Percentiles rank a stretch among this genome's conserved stretches.
Evolutionary conservation across 2,329 filamentous ascomycete genomes (phyloP).

Genomic region (Trichophyton verrucosum): DNA sequence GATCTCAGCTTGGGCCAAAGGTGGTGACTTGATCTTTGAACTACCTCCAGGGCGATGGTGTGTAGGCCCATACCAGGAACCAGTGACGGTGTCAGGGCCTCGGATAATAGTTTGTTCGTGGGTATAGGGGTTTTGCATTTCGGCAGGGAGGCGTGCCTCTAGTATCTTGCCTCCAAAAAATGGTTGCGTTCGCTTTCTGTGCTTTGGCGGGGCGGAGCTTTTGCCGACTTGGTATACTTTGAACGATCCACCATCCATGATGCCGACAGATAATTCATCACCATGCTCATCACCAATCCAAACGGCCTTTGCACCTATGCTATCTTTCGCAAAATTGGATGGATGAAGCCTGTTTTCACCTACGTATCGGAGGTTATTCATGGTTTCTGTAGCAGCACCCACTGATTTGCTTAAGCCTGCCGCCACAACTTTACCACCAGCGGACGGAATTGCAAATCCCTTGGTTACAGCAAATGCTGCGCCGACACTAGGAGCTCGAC

Average conservation of each 20-base stretch:
- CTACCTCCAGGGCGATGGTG: constrained; percentile 29
- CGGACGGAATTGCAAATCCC: constrained; percentile 34
- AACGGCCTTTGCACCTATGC: constrained; percentile 31
- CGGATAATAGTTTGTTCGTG: constrained; percentile 43
- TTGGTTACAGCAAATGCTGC: constrained; percentile 33
- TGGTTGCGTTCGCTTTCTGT: constrained; percentile 41
- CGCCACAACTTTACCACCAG: constrained; percentile 38
- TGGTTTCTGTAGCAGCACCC: constrained; percentile 37
- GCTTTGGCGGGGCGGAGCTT: constrained; percentile 40
- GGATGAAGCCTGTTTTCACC: constrained; percentile 39
- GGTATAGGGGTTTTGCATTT: constrained; percentile 49
- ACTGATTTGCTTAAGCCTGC: constrained; percentile 40
- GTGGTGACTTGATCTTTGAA: constrained; percentile 34
- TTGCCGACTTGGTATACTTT: constrained; percentile 33
- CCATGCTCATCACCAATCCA: constrained; percentile 32
- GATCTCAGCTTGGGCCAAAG: constrained; percentile 71
- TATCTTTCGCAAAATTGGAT: constrained; percentile 27
- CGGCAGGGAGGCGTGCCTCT: constrained; percentile 54
- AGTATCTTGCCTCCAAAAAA: constrained; percentile 47
- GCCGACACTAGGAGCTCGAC: constrained; percentile 37
- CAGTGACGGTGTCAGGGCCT: constrained; percentile 32
- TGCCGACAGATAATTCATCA: constrained; percentile 31
- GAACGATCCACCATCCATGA: constrained; percentile 36
- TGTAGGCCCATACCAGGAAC: constrained; percentile 32
- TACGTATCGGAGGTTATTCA: constrained; percentile 36